phyloP scores from a whole-genome alignment of 352 stramenopile genomes.

The Globisporangium cystogenes region DNA sequence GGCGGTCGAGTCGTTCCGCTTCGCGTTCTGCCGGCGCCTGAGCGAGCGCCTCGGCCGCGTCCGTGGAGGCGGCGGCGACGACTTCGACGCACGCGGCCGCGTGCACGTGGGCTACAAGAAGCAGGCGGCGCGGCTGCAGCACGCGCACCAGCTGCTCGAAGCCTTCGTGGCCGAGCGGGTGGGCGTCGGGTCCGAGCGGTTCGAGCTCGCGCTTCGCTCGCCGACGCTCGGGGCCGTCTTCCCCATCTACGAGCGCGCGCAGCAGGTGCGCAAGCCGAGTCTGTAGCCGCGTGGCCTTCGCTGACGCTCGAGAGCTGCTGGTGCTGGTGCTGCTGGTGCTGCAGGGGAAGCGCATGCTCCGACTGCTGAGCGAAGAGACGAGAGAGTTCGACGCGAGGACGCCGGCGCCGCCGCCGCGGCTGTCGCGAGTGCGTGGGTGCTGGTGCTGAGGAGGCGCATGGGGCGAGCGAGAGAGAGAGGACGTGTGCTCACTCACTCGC shows the following conservation, averaged over 20 bases:
- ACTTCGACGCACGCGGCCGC: neutral
- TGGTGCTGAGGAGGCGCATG: no score
- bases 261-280: constrained; percentile 31
- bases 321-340: no score
- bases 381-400: constrained; percentile 21
- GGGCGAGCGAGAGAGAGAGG: neutral
- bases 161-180: constrained; percentile 30
- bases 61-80: neutral
- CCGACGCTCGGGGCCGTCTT: constrained; percentile 37
- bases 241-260: constrained; percentile 40
- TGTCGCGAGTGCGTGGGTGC: constrained; percentile 22
- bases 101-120: constrained; percentile 32
- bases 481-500: neutral
- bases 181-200: constrained; percentile 15
- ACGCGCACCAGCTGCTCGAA: constrained; percentile 25
- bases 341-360: constrained; percentile 37
- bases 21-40: constrained; percentile 46
- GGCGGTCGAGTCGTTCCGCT: constrained; percentile 27
- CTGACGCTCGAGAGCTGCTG: no score
- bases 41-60: constrained; percentile 26
- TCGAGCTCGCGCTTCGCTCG: constrained; percentile 20
- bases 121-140: constrained; percentile 25
- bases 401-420: constrained; percentile 19
- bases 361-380: constrained; percentile 29
- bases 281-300: no score